phyloP scores from a whole-genome alignment of 139 green algal species.

The Chlamydomonas sphaeroides region DNA sequence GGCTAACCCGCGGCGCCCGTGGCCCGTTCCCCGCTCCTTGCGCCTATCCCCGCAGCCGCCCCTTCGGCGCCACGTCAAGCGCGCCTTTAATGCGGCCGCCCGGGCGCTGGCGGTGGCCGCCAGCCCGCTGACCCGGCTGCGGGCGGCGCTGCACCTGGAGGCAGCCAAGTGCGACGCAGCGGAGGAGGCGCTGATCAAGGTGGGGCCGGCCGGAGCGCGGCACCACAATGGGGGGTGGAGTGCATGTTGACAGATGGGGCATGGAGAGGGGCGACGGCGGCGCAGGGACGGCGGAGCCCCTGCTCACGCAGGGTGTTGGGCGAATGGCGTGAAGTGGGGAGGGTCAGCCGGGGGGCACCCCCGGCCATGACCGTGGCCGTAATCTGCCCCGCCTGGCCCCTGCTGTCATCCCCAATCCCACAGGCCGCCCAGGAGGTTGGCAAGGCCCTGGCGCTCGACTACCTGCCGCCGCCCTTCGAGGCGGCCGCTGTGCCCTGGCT shows the following conservation, averaged over 20 bases:
- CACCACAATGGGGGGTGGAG: too few species aligned
- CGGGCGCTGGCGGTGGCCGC: conserved; percentile 61
- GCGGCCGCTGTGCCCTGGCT: conserved; percentile 45
- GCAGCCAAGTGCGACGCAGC: conserved; percentile 66
- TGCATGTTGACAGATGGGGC: too few species aligned
- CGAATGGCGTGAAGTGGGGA: too few species aligned
- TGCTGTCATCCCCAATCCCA: background rate
- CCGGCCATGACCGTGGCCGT: background rate
- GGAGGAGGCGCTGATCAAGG: conserved; percentile 68
- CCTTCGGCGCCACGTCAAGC: conserved; percentile 52
- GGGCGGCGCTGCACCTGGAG: conserved; percentile 70
- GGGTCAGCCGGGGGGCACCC: too few species aligned
- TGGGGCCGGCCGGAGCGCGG: too few species aligned
- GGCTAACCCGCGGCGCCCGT: too few species aligned
- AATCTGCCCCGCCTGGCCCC: background rate
- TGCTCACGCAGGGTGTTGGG: too few species aligned
- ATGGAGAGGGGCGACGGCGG: too few species aligned
- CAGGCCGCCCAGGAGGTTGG: conserved; percentile 65
- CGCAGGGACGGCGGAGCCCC: too few species aligned
- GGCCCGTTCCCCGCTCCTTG: too few species aligned
- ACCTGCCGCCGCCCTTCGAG: conserved; percentile 52
- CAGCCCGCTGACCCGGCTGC: conserved; percentile 58
- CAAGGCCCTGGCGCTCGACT: conserved; percentile 67
- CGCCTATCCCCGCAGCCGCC: conserved; percentile 43
- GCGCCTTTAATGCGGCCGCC: conserved; percentile 60